A percentile compares a stretch with the other conserved stretches of the same genome.
These are phyloP conservation scores for Macrolepiota albuminosa DNA, from an alignment of 768 basidiomycete species.

Conservation along the genomic window DNA sequence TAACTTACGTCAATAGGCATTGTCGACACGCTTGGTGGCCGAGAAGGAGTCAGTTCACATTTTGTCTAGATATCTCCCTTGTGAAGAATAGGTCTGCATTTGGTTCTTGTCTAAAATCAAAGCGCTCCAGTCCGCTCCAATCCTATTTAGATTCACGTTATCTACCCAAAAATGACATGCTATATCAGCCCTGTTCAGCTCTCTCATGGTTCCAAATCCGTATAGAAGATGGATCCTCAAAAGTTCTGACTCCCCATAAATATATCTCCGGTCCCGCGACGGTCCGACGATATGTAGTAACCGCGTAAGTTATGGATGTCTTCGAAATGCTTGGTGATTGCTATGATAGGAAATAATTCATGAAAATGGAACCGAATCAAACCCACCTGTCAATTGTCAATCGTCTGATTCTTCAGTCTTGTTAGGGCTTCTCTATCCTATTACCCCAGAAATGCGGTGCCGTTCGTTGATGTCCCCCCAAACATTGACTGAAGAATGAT, in stretches of 20 bases:
- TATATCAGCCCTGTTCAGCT: background rate
- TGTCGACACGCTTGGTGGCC: background rate
- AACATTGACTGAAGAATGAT: background rate
- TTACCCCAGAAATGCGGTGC: conserved; percentile 6
- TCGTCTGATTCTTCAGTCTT: background rate
- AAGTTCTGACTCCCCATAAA: background rate
- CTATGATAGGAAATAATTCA: conserved; percentile 10
- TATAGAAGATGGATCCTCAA: background rate
- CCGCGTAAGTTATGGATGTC: conserved; percentile 3
- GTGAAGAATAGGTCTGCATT: background rate
- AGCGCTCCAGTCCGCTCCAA: background rate
- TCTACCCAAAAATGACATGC: background rate
- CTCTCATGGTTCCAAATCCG: background rate
- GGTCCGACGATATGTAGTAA: conserved; percentile 4
- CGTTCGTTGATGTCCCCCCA: conserved; percentile 6
- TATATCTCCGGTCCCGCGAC: conserved; percentile 1
- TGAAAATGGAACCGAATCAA: background rate
- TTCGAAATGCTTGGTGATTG: conserved; percentile 4
- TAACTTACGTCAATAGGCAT: background rate
- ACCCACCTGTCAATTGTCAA: background rate
- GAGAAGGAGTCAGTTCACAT: background rate
- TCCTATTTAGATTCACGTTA: background rate
- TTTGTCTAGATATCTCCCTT: no score
- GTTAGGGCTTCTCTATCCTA: background rate
- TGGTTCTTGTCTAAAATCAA: background rate